Evolutionary conservation across 805 yeast genomes (phyloP).

Genomic region (Saturnispora saitoi): DNA sequence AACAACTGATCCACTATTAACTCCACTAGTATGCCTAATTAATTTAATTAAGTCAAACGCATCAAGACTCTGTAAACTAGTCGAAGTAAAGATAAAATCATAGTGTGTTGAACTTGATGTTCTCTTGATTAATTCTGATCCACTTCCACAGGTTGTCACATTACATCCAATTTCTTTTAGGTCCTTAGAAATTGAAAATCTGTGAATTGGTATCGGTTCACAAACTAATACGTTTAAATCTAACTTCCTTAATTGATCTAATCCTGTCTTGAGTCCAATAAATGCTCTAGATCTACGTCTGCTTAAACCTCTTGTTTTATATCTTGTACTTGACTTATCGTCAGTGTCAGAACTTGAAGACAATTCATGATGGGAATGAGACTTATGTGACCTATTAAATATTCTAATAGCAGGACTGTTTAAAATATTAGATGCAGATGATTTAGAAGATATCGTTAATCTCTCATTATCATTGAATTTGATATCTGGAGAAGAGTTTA

Average conservation of each 20-base stretch:
- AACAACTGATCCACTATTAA: slow-evolving; percentile 71
- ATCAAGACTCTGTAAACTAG: slow-evolving; percentile 56
- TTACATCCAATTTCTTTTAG: slow-evolving; percentile 68
- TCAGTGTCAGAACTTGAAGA: slow-evolving; percentile 67
- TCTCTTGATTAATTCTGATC: slow-evolving; percentile 74
- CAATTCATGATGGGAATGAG: slow-evolving; percentile 26
- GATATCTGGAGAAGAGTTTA: slow-evolving; percentile 20
- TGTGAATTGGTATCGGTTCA: slow-evolving; percentile 77
- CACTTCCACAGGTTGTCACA: slow-evolving; percentile 67
- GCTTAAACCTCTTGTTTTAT: background rate
- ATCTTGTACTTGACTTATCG: slow-evolving; percentile 28
- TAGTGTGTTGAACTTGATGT: slow-evolving; percentile 78
- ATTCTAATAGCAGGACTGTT: slow-evolving; percentile 22
- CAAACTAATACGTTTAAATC: slow-evolving; percentile 65
- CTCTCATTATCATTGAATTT: background rate
- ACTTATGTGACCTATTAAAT: slow-evolving; percentile 17
- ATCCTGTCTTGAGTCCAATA: slow-evolving; percentile 11
- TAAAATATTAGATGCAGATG: background rate
- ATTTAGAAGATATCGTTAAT: background rate
- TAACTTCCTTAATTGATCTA: slow-evolving; percentile 13
- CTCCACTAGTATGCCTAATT: slow-evolving; percentile 64
- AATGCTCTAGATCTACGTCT: slow-evolving; percentile 9
- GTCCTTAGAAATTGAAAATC: slow-evolving; percentile 56
- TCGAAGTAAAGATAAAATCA: slow-evolving; percentile 74
- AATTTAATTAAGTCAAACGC: slow-evolving; percentile 72